Percentiles rank a stretch among this genome's conserved stretches.
Evolutionary conservation across 129 eudicot species (phyloP).

Genomic region (Apium graveolens): DNA sequence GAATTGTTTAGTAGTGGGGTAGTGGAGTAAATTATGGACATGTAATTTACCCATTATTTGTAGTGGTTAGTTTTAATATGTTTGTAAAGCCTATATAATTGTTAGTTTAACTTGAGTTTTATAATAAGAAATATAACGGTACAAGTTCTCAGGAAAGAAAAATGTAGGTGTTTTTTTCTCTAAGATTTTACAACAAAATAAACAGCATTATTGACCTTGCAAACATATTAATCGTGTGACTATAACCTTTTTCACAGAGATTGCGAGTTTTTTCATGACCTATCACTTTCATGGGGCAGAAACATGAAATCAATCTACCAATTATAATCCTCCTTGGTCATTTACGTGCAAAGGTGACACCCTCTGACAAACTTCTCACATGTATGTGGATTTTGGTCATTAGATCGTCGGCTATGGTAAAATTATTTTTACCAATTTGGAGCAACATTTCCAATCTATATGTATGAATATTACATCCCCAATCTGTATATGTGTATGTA

Average conservation of each 20-base stretch:
- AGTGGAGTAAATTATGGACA: too few relatives aligned
- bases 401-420: neutral
- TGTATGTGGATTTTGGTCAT: neutral
- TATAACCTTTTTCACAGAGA: neutral
- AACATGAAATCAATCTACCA: neutral
- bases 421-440: neutral
- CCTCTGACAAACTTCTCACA: neutral
- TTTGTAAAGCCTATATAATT: too few relatives aligned
- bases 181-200: too few relatives aligned
- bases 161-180: too few relatives aligned
- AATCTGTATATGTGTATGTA: too few relatives aligned
- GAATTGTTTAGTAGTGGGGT: too few relatives aligned
- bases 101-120: too few relatives aligned
- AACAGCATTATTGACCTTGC: neutral
- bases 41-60: too few relatives aligned
- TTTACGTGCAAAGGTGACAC: neutral
- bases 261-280: neutral
- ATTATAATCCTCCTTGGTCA: neutral
- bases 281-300: slow-evolving; percentile 10
- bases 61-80: too few relatives aligned
- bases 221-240: neutral
- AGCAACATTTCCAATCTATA: neutral
- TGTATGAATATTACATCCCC: neutral
- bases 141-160: too few relatives aligned
- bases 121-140: too few relatives aligned